These are phyloP conservation scores for Phycomyces nitens DNA, from an alignment of 192 early-diverging fungal genomes.

Conservation along the genomic window DNA sequence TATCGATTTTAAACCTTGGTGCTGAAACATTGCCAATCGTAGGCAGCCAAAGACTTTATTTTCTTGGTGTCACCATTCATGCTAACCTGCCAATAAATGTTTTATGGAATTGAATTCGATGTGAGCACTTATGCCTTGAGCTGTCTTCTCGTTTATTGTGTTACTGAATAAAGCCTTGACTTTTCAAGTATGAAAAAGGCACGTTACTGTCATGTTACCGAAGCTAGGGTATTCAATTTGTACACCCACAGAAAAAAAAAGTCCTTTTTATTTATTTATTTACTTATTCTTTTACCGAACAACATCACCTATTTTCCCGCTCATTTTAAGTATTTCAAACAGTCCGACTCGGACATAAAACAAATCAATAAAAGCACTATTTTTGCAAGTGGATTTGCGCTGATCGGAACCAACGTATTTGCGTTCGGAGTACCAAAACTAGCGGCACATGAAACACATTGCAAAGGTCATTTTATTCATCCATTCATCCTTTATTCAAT, in stretches of 20 bases:
- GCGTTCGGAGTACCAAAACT: too few species aligned
- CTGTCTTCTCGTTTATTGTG: background rate
- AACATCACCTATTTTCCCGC: too few species aligned
- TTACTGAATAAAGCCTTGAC: background rate
- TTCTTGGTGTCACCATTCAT: background rate
- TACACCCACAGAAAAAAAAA: background rate
- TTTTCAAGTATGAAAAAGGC: background rate
- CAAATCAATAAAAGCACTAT: too few species aligned
- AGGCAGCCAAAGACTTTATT: background rate
- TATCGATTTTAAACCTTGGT: background rate
- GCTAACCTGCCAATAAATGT: background rate
- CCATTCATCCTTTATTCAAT: too few species aligned
- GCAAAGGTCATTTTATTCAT: too few species aligned
- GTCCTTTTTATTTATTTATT: too few species aligned
- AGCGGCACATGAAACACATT: too few species aligned
- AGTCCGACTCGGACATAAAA: too few species aligned
- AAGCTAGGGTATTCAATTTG: background rate
- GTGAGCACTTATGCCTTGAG: background rate
- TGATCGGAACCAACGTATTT: too few species aligned
- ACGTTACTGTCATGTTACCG: slow-evolving; percentile 4
- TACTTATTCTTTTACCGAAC: too few species aligned
- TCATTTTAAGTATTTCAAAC: too few species aligned
- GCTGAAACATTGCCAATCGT: slow-evolving; percentile 2
- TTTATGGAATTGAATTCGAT: background rate
- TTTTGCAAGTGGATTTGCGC: too few species aligned